Base-by-base conservation (phyloP, 768 basidiomycete genomes). In the Termitomyces sp. region DNA sequence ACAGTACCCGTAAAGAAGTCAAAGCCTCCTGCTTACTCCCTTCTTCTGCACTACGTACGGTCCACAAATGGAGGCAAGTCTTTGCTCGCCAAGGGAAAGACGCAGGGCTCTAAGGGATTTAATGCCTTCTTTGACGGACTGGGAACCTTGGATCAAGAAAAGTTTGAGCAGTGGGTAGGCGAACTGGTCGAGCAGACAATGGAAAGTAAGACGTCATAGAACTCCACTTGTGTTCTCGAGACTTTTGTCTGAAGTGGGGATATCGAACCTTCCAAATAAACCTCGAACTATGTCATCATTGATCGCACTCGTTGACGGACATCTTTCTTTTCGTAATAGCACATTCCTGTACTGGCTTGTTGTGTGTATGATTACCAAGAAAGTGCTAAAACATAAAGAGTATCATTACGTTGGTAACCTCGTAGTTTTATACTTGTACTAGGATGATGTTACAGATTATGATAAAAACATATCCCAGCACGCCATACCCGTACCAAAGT, bases 41-140 rank as follows among this genome's bases (percentile, higher is more conserved):
- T 96, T 61, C 76, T 79, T 44, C 71, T 90, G 50, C 76, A 79
- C 49, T 94, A 90, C 69, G 77, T 89, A 33, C 88, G 89, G 59
- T 90, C 92, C 30, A 84, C 92, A 3, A 90, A 87, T 50, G 85
- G 85, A 38, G 94, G 94, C 54, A 96, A 96, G 75, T 86, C 88
- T 5, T 79, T 95, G 11, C 81, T 97, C 7, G 83, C 83, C 54
- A 85, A 86, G 64, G 84, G 86, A 11, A 83, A 83, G 56, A 79
- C 83, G 16, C 77, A 78, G 48, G 81, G 80, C 8, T 76, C 77
- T 16, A 78, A 79, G 44, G 74, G 77, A 20, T 90, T 87, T 70
- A 84, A 84, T 33, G 77, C 79, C 14, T 92, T 96, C 71, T 94
- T 96, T 66, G 91, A 94, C 62, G 86, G 82, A 47, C 75, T 83